Evolutionary conservation across 2,329 filamentous ascomycete species (phyloP).

Genomic region (Diaporthe vaccinii): DNA sequence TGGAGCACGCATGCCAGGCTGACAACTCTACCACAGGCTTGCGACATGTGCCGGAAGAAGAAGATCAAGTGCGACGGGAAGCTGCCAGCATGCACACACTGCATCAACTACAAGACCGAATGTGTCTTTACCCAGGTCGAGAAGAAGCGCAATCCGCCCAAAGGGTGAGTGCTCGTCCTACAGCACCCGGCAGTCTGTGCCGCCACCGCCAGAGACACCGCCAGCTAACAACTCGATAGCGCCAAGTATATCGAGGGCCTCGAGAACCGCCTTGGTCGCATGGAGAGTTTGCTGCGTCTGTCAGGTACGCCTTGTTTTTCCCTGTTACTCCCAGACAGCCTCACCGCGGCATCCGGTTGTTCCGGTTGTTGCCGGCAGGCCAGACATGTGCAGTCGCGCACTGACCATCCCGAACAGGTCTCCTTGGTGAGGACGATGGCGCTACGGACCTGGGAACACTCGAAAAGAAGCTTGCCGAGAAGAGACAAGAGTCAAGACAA

Average conservation of each 20-base stretch:
- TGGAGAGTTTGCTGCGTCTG: slow-evolving; percentile 91
- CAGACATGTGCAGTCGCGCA: slow-evolving; percentile 46
- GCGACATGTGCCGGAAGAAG: slow-evolving; percentile 96
- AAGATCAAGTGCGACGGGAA: slow-evolving; percentile 99
- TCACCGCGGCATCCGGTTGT: slow-evolving; percentile 5
- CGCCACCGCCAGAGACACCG: neutral
- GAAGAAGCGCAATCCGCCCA: slow-evolving; percentile 97
- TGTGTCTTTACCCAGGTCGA: slow-evolving; percentile 98
- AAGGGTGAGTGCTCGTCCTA: slow-evolving; percentile 75
- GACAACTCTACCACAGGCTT: slow-evolving; percentile 70
- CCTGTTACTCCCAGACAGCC: neutral
- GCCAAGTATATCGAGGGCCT: slow-evolving; percentile 98
- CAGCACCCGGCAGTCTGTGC: slow-evolving; percentile 11
- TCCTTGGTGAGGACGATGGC: slow-evolving; percentile 88
- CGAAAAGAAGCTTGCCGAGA: slow-evolving; percentile 80
- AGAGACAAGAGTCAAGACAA: slow-evolving; percentile 64
- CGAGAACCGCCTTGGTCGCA: slow-evolving; percentile 93
- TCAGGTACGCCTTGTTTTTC: slow-evolving; percentile 68
- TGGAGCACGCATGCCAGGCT: slow-evolving; percentile 41
- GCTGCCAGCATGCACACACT: slow-evolving; percentile 94
- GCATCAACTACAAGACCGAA: slow-evolving; percentile 97
- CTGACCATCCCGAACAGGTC: slow-evolving; percentile 59
- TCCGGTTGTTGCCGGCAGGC: slow-evolving; percentile 25
- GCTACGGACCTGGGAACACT: slow-evolving; percentile 89
- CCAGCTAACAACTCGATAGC: slow-evolving; percentile 57